Evolutionary conservation across 1,284 basidiomycete genomes (phyloP).

Genomic region (Trichosporon sp.): DNA sequence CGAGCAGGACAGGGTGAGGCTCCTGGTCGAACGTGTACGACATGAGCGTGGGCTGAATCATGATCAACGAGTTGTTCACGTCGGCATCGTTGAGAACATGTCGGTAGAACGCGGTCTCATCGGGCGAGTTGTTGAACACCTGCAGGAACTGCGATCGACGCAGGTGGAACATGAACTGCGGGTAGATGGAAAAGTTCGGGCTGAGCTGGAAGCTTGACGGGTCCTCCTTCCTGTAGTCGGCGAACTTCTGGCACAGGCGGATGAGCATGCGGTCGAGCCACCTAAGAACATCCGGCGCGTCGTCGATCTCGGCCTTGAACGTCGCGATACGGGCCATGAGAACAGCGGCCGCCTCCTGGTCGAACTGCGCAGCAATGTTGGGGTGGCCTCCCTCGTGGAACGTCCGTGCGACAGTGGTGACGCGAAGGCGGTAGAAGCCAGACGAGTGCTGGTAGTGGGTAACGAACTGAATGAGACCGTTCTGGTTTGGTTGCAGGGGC

Average conservation of each 20-base stretch:
- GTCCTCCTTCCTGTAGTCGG: slow-evolving; percentile 98
- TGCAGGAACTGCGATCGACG: slow-evolving; percentile 96
- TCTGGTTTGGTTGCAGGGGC: slow-evolving; percentile 80
- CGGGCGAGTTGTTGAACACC: slow-evolving; percentile 99
- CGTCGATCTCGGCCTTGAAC: slow-evolving; percentile 99
- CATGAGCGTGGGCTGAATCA: slow-evolving; percentile 99
- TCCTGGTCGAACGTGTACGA: slow-evolving; percentile 89
- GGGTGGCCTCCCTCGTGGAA: slow-evolving; percentile 96
- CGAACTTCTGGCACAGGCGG: slow-evolving; percentile 97
- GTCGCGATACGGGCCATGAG: slow-evolving; percentile 98
- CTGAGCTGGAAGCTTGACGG: slow-evolving; percentile 86
- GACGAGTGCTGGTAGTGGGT: slow-evolving; percentile 98
- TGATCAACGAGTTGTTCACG: slow-evolving; percentile 98
- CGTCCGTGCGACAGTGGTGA: slow-evolving; percentile 93
- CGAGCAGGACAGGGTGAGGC: slow-evolving; percentile 90
- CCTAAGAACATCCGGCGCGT: slow-evolving; percentile 90
- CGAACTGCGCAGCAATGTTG: slow-evolving; percentile 87
- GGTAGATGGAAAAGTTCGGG: slow-evolving; percentile 98
- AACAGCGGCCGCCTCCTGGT: slow-evolving; percentile 97
- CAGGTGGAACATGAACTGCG: slow-evolving; percentile 99
- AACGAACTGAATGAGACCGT: slow-evolving; percentile 95
- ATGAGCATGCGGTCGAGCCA: slow-evolving; percentile 99
- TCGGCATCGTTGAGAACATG: slow-evolving; percentile 96
- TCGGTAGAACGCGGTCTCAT: slow-evolving; percentile 98
- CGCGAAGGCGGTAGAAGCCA: slow-evolving; percentile 86